Base-by-base conservation (phyloP, 768 basidiomycete species). In the Lentinula guzmanii region DNA sequence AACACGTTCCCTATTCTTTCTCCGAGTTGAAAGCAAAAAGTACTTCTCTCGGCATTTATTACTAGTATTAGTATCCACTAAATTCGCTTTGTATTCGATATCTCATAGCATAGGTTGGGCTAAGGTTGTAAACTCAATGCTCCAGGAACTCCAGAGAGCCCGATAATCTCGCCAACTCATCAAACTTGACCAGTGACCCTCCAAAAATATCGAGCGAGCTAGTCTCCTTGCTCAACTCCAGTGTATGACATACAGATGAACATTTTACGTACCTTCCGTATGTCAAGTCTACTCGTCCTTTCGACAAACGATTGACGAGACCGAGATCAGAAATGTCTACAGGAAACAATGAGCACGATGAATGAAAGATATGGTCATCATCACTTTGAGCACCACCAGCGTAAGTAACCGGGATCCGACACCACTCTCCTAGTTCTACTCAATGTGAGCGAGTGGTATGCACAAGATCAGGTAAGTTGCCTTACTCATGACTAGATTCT, bases 381-480 rank as follows among this genome's bases (percentile, higher is more conserved):
- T 42, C 69, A 92, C 95, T 86, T 78, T 86, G 91, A 2, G 97
- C 97, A 10, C 97, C 97, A 2, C 97, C 97, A 0, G 97, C 97
- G 70, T 99, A 99, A 9, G 97, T 98, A 0, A 93, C 92, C 1
- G 95, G 93, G 64, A 98, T 90, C 1, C 74, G 81, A 13, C 87
- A 89, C 96, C 95, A 98, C 76, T 95, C 81, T 0, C 95, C 95
- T 0, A 98, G 83, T 61, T 81, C 95, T 98, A 42, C 8, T 52
- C 33, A 58, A 34, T 18, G 31, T 9, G 65, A 70, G 42, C 71
- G 61, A 48, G n/a, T 51, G 37, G 2, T 15, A 15, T 28, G 15
- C 6, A 56, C 10, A n/a, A 13, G 1, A 28, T 28, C 62, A 52
- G 15, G 64, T 28, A 28, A 28, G 48, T 8, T 5, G 16, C 76